Base-by-base conservation (phyloP, 2,329 filamentous ascomycete genomes). In the Periconia sp. region DNA sequence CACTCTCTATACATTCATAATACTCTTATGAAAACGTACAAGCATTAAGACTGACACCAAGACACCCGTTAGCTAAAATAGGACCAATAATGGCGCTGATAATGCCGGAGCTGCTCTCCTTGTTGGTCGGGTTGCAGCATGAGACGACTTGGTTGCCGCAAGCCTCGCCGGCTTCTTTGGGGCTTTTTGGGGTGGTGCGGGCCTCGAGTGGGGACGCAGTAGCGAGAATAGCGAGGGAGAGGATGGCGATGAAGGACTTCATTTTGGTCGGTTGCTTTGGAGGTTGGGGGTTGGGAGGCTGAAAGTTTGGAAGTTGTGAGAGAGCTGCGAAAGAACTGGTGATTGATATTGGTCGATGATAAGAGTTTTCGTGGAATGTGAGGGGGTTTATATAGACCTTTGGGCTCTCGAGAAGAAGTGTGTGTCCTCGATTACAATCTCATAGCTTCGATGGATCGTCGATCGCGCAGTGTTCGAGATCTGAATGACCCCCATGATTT, bases 201-300 rank as follows among this genome's bases (percentile, higher is more conserved):
- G 3, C 24, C 15, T 31, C 22, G 19, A 19, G 18, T 9, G 42
- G 37, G 23, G 43, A 34, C 34, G 50, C 50, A 18, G 19, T 36
- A 28, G 48, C 43, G 17, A 51, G 26, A 28, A 39, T 33, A 34
- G 48, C 48, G 16, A 53, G 18, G 35, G 47, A 36, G 37, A 51
- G 32, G 37, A 51, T 42, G 30, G 41, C 28, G 26, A 47, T 33
- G 18, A 40, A 43, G 43, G 19, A 26, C 47, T 53, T 53, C 50
- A 53, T 53, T 41, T 48, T 53, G 50, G 34, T 44, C 31, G 12
- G n/a, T n/a, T n/a, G n/a, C n/a, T n/a, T n/a, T 13, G n/a, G 40
- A 34, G 15, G 25, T 30, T 32, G 17, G 30, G 35, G 25, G 32
- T 19, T 36, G 12, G 23, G 26, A 30, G 28, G 30, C 17, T 31